phyloP scores from a whole-genome alignment of 805 yeast genomes.

The Sporopachydermia quercuum region DNA sequence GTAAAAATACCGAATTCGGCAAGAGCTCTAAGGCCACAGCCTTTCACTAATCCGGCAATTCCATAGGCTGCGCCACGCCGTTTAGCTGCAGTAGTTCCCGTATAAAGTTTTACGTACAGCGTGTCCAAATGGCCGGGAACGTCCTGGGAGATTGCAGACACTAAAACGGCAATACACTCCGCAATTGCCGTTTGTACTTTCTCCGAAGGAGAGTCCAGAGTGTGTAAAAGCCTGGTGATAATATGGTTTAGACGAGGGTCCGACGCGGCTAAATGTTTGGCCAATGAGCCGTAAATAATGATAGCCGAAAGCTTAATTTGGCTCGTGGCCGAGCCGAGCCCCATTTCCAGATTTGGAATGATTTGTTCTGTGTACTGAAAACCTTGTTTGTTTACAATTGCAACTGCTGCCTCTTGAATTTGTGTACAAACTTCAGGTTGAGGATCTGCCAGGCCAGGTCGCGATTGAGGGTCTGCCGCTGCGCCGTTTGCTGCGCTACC shows the following conservation, averaged over 20 bases:
- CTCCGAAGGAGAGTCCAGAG: slow-evolving; percentile 79
- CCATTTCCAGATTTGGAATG: slow-evolving; percentile 67
- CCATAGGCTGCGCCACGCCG: slow-evolving; percentile 96
- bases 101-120: slow-evolving; percentile 46
- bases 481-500: no score
- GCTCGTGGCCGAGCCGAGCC: slow-evolving; percentile 32
- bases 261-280: slow-evolving; percentile 56
- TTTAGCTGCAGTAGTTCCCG: slow-evolving; percentile 28
- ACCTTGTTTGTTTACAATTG: slow-evolving; percentile 54
- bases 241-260: slow-evolving; percentile 55
- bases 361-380: slow-evolving; percentile 50
- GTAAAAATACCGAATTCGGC: slow-evolving; percentile 67
- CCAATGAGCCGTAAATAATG: slow-evolving; percentile 81
- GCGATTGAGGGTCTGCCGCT: no score
- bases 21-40: slow-evolving; percentile 70
- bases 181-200: slow-evolving; percentile 82
- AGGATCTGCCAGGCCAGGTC: slow-evolving; percentile 59
- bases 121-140: slow-evolving; percentile 40
- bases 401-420: slow-evolving; percentile 80
- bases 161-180: slow-evolving; percentile 75
- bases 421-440: slow-evolving; percentile 63
- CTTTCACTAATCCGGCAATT: slow-evolving; percentile 83
- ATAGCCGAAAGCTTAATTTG: slow-evolving; percentile 37
- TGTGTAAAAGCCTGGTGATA: slow-evolving; percentile 51
- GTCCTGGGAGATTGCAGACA: slow-evolving; percentile 34